These are phyloP conservation scores for Prunus kanzakura DNA, from an alignment of 306 rosid genomes.

Conservation along the genomic window DNA sequence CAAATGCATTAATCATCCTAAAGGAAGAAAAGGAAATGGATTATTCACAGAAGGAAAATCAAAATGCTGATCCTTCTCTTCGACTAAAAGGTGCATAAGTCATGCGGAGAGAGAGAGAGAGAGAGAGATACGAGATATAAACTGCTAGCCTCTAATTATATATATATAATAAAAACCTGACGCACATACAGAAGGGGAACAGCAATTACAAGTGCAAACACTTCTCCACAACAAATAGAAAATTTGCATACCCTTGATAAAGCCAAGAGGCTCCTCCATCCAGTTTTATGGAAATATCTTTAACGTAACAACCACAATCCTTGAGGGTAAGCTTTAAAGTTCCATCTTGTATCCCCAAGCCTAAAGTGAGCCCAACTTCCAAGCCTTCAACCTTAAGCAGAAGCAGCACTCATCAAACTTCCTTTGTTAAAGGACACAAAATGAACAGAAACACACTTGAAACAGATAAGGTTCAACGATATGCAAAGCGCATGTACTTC, in stretches of 20 bases:
- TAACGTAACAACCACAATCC: conserved; percentile 60
- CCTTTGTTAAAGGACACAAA: too few relatives aligned
- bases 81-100: background rate
- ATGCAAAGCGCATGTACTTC: background rate
- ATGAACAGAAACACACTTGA: background rate
- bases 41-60: conserved; percentile 11
- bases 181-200: background rate
- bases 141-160: background rate
- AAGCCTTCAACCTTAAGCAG: conserved; percentile 74
- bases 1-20: conserved; percentile 85
- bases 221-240: background rate
- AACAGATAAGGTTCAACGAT: background rate
- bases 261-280: conserved; percentile 98
- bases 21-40: conserved; percentile 27
- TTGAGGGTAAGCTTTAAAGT: conserved; percentile 59
- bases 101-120: background rate
- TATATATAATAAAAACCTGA: background rate
- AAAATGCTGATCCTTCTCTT: background rate
- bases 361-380: conserved; percentile 69
- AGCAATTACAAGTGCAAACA: background rate
- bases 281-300: conserved; percentile 68
- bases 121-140: background rate
- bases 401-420: background rate
- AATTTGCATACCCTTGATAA: conserved; percentile 77
- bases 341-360: conserved; percentile 74